Evolutionary conservation across 2,329 filamentous ascomycete species (phyloP), one percentile per base, ranked within the genome.

Genomic region (Claviceps purpurea): DNA sequence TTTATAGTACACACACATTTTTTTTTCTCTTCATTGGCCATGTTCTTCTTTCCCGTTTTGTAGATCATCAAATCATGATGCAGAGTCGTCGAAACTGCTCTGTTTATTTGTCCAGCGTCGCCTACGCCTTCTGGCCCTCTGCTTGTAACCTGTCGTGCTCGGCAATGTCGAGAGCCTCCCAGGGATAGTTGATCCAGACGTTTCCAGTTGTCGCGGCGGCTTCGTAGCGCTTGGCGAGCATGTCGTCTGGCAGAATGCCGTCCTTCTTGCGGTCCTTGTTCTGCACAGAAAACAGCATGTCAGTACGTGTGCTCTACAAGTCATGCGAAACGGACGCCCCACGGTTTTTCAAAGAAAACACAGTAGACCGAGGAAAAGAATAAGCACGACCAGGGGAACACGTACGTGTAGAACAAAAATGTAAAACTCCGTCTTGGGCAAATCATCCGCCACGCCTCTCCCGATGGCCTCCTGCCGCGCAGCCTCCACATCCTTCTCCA

Each of bases 261-360:
- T 96, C 95, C 83, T 98, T 98, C 52, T 73, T 58, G 79, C 98
- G 97, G 71, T 96, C 82, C 81, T 98, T 98, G 78, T 98, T 98
- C 84, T 89, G 60, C 20, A 40, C 34, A 7, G n/a, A 14, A 34
- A 6, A 18, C 39, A 26, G 10, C 14, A 5, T 5, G 46, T 49
- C 6, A 48, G 46, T 26, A 5, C 24, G 41, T 50, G 3, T 26
- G 43, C n/a, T n/a, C 38, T 16, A 40, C 14, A 3, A 40, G 38
- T 14, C 14, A n/a, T 14, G 2, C 14, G 38, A 40, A 14, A 5
- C 5, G 5, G 16, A 16, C 38, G 8, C 5, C 14, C n/a, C 22
- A 22, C 22, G 22, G 22, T 1, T 4, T 22, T 22, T 22, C 22
- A 22, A 22, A 41, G 16, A n/a, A 14, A 51, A 16, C 10, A 41